Base-by-base conservation (phyloP, 2,329 filamentous ascomycete species). In the Botryotinia convoluta region DNA sequence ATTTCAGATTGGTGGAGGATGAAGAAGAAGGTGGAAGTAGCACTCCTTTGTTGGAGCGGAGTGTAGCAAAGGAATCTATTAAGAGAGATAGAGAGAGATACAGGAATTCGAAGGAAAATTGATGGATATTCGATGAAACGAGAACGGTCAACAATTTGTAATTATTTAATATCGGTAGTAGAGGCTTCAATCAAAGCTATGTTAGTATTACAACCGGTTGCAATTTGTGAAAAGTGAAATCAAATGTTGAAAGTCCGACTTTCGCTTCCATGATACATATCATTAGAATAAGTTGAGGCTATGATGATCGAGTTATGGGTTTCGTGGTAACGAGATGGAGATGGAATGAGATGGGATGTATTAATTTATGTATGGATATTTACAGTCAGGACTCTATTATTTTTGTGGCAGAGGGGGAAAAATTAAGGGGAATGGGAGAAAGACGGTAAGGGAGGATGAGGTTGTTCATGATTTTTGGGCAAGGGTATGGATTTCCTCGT, bases 51-150 rank as follows among this genome's bases (percentile, higher is more conserved):
- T 60, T 81, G 44, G 76, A 77, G 9, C 76, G 72, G 59, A 72
- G 35, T 1, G 75, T 80, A 4, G 76, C 80, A 4, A 79, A 81
- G 45, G 77, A 71, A 7, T 79, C 79, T 10, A 73, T 44, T 29
- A 75, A 74, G 67, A 77, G 79, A 54, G 78, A 79, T 45, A 77
- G 69, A 60, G 78, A 79, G 48, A 78, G 78, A 60, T 68, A 71
- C 16, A 77, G 72, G 26, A 54, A 42, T 22, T n/a, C 42, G 16
- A 70, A 44, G 22, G 39, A 29, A 37, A 54, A 54, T 16, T 39
- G 35, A 57, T 39, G 14, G 8, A n/a, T 35, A 37, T 16, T 63
- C 10, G 18, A 9, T 37, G 39, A 26, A 20, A 18, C 0, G 9
- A 9, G 48, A n/a, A 8, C 1, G 12, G 18, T 35, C 8, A 32